Conservation (phyloP, 805 yeast species). For the Wickerhamomyces chaumierensis region DNA sequence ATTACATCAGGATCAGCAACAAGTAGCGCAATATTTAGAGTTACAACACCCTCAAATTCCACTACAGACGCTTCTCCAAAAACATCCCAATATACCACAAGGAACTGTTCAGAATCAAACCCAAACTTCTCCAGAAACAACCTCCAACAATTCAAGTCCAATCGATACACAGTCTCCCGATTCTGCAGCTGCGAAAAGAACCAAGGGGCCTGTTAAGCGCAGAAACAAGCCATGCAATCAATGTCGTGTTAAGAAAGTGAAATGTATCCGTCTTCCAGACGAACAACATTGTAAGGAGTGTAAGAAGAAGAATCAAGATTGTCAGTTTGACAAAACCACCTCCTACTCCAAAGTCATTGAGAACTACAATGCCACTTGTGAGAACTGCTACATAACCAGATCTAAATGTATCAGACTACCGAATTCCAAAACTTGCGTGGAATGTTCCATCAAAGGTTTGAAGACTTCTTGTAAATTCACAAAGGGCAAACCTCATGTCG, state of each 20-base stretch:
- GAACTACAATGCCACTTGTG: slow-evolving; percentile 2
- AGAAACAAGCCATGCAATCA: slow-evolving; percentile 27
- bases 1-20: not conserved
- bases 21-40: not conserved
- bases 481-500: not conserved
- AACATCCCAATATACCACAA: too few relatives aligned
- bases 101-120: too few relatives aligned
- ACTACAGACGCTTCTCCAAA: too few relatives aligned
- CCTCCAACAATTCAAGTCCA: too few relatives aligned
- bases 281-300: slow-evolving; percentile 20
- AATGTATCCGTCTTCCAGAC: slow-evolving; percentile 19
- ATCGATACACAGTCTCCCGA: too few relatives aligned
- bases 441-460: slow-evolving; percentile 7
- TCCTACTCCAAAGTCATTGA: not conserved
- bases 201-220: slow-evolving; percentile 5
- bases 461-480: slow-evolving; percentile 1
- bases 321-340: slow-evolving; percentile 13
- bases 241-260: slow-evolving; percentile 26
- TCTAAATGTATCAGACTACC: slow-evolving; percentile 10
- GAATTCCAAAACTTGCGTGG: slow-evolving; percentile 6
- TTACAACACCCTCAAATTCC: too few relatives aligned
- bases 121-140: too few relatives aligned
- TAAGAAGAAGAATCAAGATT: slow-evolving; percentile 18
- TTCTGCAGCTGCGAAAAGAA: too few relatives aligned
- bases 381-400: slow-evolving; percentile 5